phyloP scores from a whole-genome alignment of 106 monocot genomes.

The Dendrobium catenatum region DNA sequence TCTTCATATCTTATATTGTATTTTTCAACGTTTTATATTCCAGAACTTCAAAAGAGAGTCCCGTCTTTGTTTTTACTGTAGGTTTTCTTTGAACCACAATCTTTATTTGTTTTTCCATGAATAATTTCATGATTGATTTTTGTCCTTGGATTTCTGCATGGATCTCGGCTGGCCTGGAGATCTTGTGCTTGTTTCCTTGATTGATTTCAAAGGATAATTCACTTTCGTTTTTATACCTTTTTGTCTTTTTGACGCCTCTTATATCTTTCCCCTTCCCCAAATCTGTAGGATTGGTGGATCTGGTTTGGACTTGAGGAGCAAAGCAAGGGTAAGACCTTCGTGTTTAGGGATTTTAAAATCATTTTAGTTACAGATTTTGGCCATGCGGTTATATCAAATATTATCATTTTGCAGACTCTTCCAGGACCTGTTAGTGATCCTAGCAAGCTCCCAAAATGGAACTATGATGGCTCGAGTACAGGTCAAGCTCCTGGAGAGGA shows the following conservation, averaged over 20 bases:
- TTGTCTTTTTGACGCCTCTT: background rate
- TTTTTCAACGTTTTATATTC: background rate
- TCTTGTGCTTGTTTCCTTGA: background rate
- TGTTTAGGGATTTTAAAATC: background rate
- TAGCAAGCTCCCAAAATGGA: constrained; percentile 43
- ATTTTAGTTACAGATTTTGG: background rate
- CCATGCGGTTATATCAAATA: background rate
- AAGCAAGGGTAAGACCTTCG: constrained; percentile 24
- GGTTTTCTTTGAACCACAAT: background rate
- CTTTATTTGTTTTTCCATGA: background rate
- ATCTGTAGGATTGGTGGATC: constrained; percentile 26
- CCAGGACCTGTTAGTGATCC: constrained; percentile 36
- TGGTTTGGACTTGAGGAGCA: constrained; percentile 34
- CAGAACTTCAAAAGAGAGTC: background rate
- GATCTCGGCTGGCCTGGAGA: background rate
- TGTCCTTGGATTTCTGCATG: no score
- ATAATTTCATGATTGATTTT: background rate
- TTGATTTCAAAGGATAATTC: background rate
- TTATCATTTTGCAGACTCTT: constrained; percentile 24
- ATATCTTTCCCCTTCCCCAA: background rate
- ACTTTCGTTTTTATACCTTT: background rate
- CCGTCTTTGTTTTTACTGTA: background rate
- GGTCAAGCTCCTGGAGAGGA: constrained; percentile 51
- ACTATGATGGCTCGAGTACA: constrained; percentile 50
- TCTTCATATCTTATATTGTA: background rate